These are phyloP conservation scores for Paspalum notatum DNA, from an alignment of 176 grass and related monocot genomes.

Conservation along the genomic window DNA sequence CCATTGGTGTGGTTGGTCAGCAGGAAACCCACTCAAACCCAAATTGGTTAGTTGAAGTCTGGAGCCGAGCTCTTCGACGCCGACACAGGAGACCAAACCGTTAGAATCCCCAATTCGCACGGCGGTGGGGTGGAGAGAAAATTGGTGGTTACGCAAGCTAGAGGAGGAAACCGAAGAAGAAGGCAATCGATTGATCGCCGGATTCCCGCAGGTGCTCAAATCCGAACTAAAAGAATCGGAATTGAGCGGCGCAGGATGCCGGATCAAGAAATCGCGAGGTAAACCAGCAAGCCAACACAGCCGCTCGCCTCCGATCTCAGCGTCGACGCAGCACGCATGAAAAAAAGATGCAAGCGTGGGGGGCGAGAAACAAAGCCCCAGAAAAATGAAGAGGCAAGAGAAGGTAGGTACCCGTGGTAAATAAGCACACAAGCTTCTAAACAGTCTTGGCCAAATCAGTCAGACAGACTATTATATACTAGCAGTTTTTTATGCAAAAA, in stretches of 20 bases:
- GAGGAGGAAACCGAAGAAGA: not conserved
- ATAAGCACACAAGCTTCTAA: conserved; percentile 14
- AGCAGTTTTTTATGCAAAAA: not conserved
- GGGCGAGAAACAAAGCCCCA: not conserved
- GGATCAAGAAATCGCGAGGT: conserved; percentile 29
- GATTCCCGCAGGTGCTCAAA: conserved; percentile 6
- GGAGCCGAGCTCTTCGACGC: not conserved
- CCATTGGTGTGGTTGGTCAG: conserved; percentile 37
- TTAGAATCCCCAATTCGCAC: conserved; percentile 38
- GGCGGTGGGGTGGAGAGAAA: not conserved
- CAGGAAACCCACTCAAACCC: not conserved
- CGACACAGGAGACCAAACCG: not conserved
- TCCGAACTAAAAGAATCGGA: conserved; percentile 35
- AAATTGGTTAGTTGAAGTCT: not conserved
- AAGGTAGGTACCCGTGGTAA: not conserved
- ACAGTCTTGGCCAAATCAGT: not conserved
- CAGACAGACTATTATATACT: not conserved
- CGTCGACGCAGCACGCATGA: not conserved
- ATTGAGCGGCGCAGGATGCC: conserved; percentile 3
- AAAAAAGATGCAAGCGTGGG: conserved; percentile 11
- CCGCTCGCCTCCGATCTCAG: not conserved
- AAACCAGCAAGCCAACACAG: conserved; percentile 16
- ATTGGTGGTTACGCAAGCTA: not conserved
- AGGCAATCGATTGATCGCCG: conserved; percentile 20
- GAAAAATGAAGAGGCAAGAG: not conserved